A percentile compares a stretch with the other conserved stretches of the same genome.
These are phyloP conservation scores for Pythium sukuiense DNA, from an alignment of 352 stramenopile species.

Conservation along the genomic window DNA sequence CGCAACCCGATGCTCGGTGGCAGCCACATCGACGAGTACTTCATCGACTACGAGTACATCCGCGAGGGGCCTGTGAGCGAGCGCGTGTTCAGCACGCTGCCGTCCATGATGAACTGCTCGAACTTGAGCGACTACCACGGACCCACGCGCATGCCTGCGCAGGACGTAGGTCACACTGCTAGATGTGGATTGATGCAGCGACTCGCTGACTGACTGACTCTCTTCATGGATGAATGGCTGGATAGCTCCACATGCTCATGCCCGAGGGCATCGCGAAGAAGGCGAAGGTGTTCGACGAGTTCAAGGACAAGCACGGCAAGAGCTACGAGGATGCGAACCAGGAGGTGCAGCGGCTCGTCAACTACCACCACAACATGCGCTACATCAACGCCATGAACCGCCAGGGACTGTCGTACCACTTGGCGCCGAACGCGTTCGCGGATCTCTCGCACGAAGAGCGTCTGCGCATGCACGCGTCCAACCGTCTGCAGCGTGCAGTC, in stretches of 20 bases:
- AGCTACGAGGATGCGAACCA: conserved; percentile 50
- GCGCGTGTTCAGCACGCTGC: conserved; percentile 67
- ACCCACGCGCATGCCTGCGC: conserved; percentile 49
- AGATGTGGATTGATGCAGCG: too few relatives aligned
- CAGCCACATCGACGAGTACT: conserved; percentile 91
- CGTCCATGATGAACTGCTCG: conserved; percentile 83
- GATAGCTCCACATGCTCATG: conserved; percentile 82
- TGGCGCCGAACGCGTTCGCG: conserved; percentile 83
- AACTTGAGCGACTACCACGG: conserved; percentile 54
- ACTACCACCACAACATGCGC: conserved; percentile 80
- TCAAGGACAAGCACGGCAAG: conserved; percentile 62
- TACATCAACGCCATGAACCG: conserved; percentile 88
- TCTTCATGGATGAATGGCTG: conserved; percentile 8
- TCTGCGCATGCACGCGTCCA: conserved; percentile 43
- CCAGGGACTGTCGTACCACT: conserved; percentile 73
- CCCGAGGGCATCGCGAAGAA: conserved; percentile 61
- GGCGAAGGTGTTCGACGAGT: conserved; percentile 65
- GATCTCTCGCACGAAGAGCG: conserved; percentile 80
- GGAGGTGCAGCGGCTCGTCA: conserved; percentile 50
- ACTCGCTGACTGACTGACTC: conserved; percentile 17
- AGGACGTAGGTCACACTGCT: conserved; percentile 75
- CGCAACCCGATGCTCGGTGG: conserved; percentile 84
- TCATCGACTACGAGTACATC: conserved; percentile 87
- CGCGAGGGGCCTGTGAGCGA: conserved; percentile 62
- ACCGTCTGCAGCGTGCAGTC: conserved; percentile 44